Base-by-base conservation (phyloP, 345 rosid genomes). In the Angophora floribunda region DNA sequence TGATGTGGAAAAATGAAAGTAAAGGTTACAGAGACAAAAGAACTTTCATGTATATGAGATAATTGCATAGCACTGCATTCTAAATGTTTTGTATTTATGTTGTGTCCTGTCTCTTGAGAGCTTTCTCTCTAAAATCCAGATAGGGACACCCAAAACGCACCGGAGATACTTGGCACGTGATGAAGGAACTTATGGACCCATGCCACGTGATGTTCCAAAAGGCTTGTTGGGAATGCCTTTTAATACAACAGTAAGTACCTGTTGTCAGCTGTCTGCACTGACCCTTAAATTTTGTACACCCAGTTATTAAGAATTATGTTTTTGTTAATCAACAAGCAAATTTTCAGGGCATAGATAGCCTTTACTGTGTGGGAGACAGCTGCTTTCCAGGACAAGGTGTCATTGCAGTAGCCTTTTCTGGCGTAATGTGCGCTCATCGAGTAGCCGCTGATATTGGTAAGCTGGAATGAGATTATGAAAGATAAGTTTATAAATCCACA, bases 301-400 rank as follows among this genome's bases (percentile, higher is more conserved):
- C 36, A 52, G 51, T 52, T 30, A 51, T 13, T 78, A 28, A 30
- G 6, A 13, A 52, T 52, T 22, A 5, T 26, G 1, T 24, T 30
- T 12, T 44, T 61, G 51, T 87, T 70, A 57, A 89, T 85, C 75
- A 79, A 44, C 32, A 44, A 80, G 86, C 89, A 86, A 52, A 26
- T 6, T 92, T 88, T 90, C 96, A 97, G 98, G 94, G 94, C 47
- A 89, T 97, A 91, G 91, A 92, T 59, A 93, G 98, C 85, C 94
- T 97, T 85, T 97, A 97, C 91, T 96, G 99, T 89, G 99, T 97
- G 80, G 99, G 99, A 63, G 99, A 97, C 89, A 96, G 99, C 93
- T 97, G 98, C 93, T 97, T 97, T 93, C 99, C 99, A 41, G 99
- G 99, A 87, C 98, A 97, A 89, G 99, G 99, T 86, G 98, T 97